phyloP scores from a whole-genome alignment of 1,139 yeast species.

The Tardiomyces depauwii region DNA sequence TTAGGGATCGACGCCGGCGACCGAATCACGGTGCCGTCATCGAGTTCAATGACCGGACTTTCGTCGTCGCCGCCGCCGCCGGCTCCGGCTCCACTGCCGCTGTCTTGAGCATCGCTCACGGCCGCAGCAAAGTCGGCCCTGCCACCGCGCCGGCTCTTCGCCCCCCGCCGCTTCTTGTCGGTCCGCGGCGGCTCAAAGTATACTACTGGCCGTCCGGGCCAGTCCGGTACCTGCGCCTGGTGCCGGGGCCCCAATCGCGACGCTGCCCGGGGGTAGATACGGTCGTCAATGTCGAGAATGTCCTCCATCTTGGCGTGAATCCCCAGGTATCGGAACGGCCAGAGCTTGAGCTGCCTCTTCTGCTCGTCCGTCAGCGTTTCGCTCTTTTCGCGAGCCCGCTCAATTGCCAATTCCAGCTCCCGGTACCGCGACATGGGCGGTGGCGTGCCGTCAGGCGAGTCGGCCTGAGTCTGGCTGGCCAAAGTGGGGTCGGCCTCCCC shows the following conservation, averaged over 20 bases:
- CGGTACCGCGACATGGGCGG: constrained; percentile 45
- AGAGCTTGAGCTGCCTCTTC: constrained; percentile 24
- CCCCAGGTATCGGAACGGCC: constrained; percentile 78
- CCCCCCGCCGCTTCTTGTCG: neutral
- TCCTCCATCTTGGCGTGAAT: constrained; percentile 69
- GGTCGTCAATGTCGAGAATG: constrained; percentile 65
- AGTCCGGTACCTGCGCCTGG: constrained; percentile 62
- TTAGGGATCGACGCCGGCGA: constrained; percentile 11
- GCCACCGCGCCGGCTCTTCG: neutral
- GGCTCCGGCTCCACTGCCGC: no score
- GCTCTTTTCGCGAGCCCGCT: constrained; percentile 20
- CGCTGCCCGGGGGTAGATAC: constrained; percentile 76
- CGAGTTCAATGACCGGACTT: neutral
- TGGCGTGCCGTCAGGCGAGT: constrained; percentile 3
- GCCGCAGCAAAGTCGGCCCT: no score
- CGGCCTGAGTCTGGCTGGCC: constrained; percentile 4
- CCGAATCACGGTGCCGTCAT: neutral
- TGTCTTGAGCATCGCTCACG: no score
- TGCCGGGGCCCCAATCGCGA: constrained; percentile 67
- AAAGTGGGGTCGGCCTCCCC: constrained; percentile 4
- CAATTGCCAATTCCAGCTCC: constrained; percentile 39
- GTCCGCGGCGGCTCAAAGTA: constrained; percentile 40
- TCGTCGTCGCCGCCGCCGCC: neutral
- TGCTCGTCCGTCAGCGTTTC: constrained; percentile 16
- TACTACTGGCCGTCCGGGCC: constrained; percentile 54